These are phyloP conservation scores for Pachysandra terminalis DNA, from an alignment of 164 flowering plant species.

Conservation along the genomic window DNA sequence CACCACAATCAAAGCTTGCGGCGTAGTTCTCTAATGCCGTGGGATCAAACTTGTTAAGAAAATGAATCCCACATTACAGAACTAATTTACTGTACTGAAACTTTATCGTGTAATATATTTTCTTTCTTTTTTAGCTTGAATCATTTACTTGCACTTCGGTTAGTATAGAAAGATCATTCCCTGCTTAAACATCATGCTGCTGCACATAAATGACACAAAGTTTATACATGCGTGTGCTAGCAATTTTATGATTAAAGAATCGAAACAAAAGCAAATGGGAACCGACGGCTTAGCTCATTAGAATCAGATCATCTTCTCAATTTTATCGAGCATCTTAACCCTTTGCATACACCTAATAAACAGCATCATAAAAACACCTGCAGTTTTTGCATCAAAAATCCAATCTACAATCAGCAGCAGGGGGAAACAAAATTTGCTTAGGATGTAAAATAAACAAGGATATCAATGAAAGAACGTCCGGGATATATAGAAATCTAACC, in stretches of 20 bases:
- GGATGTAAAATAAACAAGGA: too few species aligned
- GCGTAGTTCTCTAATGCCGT: too few species aligned
- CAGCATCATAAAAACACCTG: slow-evolving; percentile 71
- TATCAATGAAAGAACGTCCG: neutral
- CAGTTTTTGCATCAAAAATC: slow-evolving; percentile 10
- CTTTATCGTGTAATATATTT: too few species aligned
- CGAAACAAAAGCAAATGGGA: neutral
- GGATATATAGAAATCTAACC: slow-evolving; percentile 28
- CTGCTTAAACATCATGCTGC: neutral
- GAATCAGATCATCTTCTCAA: slow-evolving; percentile 71
- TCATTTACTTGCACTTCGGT: too few species aligned
- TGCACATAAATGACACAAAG: neutral
- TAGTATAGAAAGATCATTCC: too few species aligned
- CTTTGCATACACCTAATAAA: slow-evolving; percentile 74
- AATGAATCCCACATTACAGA: too few species aligned
- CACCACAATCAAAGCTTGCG: too few species aligned
- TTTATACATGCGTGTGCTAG: neutral
- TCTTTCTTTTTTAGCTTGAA: neutral
- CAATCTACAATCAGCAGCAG: neutral
- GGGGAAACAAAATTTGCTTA: too few species aligned
- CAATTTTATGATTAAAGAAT: slow-evolving; percentile 1
- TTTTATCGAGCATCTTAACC: slow-evolving; percentile 71
- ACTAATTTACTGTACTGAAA: too few species aligned
- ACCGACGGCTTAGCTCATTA: neutral
- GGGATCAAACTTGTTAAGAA: too few species aligned